Percentiles rank a stretch among this genome's conserved stretches.
These are phyloP conservation scores for Baeospora myosura DNA, from an alignment of 1,284 basidiomycete genomes.

Conservation along the genomic window DNA sequence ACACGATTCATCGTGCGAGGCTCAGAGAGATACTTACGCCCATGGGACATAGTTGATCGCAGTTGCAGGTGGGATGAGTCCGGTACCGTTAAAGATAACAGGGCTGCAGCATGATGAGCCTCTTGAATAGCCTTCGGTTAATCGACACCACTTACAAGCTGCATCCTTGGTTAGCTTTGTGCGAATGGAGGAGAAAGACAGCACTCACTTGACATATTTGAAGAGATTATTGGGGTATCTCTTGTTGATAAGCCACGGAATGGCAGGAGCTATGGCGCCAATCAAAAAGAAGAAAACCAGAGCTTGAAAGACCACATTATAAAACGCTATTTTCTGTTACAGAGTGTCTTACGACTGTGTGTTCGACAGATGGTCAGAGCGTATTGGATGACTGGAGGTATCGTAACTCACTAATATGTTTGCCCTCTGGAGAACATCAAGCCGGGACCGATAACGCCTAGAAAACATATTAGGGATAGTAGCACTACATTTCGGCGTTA, in stretches of 20 bases:
- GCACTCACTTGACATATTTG: slow-evolving; percentile 42
- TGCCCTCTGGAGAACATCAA: slow-evolving; percentile 28
- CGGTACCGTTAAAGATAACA: slow-evolving; percentile 29
- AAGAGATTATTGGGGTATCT: slow-evolving; percentile 36
- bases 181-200: slow-evolving; percentile 24
- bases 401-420: slow-evolving; percentile 30
- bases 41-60: slow-evolving; percentile 33
- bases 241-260: slow-evolving; percentile 33
- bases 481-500: slow-evolving; percentile 12
- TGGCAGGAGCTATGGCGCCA: slow-evolving; percentile 35
- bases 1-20: neutral
- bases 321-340: neutral
- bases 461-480: no score
- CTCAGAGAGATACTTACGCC: slow-evolving; percentile 21
- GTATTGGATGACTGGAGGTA: no score
- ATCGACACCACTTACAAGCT: neutral
- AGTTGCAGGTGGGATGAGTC: slow-evolving; percentile 36
- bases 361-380: neutral
- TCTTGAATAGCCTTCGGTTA: neutral
- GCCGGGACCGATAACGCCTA: slow-evolving; percentile 30
- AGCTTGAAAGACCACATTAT: slow-evolving; percentile 15
- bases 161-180: slow-evolving; percentile 12
- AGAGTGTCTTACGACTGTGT: neutral
- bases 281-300: slow-evolving; percentile 41
- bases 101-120: slow-evolving; percentile 11